Percentiles rank a stretch among this genome's conserved stretches.
These are phyloP conservation scores for Nannizziopsis barbatae DNA, from an alignment of 2,329 filamentous ascomycete species.

Conservation along the genomic window DNA sequence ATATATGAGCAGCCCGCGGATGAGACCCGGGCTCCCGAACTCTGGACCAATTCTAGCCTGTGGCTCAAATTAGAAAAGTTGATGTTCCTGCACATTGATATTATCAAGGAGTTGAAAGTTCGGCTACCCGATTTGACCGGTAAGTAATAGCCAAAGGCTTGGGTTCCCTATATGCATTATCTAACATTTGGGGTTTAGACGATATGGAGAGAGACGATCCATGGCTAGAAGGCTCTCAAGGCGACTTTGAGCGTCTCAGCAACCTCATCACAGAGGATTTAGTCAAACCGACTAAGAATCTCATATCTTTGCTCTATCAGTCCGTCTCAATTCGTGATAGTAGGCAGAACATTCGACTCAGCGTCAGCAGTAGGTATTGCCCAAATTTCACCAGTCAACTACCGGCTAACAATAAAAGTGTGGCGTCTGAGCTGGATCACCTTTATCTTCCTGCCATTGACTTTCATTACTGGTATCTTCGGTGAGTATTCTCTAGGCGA, in stretches of 20 bases:
- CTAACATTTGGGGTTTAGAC: conserved; percentile 15
- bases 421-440: conserved; percentile 31
- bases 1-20: conserved; percentile 46
- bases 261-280: conserved; percentile 42
- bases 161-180: not conserved
- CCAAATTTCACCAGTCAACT: not conserved
- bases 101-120: conserved; percentile 37
- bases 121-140: conserved; percentile 35
- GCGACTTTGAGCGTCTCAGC: conserved; percentile 38
- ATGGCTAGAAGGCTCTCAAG: conserved; percentile 33
- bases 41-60: conserved; percentile 41
- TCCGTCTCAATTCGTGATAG: conserved; percentile 44
- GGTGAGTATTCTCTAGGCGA: conserved; percentile 11
- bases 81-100: conserved; percentile 40
- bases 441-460: conserved; percentile 37
- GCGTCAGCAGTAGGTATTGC: conserved; percentile 37
- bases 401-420: conserved; percentile 15
- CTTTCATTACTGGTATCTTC: conserved; percentile 40
- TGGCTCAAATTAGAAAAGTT: conserved; percentile 46
- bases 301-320: conserved; percentile 44
- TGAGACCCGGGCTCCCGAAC: conserved; percentile 41
- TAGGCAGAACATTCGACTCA: conserved; percentile 39
- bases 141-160: conserved; percentile 9
- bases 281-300: conserved; percentile 40
- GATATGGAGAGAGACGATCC: conserved; percentile 23